Evolutionary conservation across 148 eudicot genomes (phyloP).

Genomic region (Rhododendron mucronatum): DNA sequence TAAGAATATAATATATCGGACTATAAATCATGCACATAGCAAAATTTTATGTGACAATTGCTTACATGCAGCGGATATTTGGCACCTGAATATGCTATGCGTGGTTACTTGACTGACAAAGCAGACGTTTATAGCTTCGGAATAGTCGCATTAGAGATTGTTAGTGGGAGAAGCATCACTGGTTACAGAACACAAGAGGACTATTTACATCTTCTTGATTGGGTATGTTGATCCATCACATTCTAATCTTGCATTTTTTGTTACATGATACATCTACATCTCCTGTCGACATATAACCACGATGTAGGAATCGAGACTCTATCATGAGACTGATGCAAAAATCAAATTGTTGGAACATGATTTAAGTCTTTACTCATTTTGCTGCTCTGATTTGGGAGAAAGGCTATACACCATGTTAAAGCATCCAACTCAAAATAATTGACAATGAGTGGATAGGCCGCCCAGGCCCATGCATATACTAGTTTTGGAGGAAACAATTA

Average conservation of each 20-base stretch:
- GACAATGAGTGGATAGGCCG: too few species aligned
- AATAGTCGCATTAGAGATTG: constrained; percentile 32
- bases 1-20: too few species aligned
- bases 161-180: constrained; percentile 30
- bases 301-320: too few species aligned
- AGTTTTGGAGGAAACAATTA: too few species aligned
- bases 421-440: too few species aligned
- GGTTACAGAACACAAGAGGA: constrained; percentile 17
- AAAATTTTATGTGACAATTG: neutral
- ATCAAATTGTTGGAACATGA: neutral
- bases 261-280: too few species aligned
- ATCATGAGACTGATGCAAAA: too few species aligned
- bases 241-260: neutral
- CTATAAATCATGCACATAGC: too few species aligned
- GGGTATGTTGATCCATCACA: constrained; percentile 18
- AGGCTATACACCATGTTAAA: neutral
- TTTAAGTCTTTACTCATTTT: neutral
- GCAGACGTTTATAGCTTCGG: constrained; percentile 45
- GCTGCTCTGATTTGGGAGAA: neutral
- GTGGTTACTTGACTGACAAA: constrained; percentile 37
- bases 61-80: constrained; percentile 39
- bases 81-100: constrained; percentile 11
- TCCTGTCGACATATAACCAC: neutral
- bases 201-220: constrained; percentile 32
- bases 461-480: too few species aligned